Evolutionary conservation across 164 flowering plant species (phyloP).

Genomic region (Chimonanthus praecox): DNA sequence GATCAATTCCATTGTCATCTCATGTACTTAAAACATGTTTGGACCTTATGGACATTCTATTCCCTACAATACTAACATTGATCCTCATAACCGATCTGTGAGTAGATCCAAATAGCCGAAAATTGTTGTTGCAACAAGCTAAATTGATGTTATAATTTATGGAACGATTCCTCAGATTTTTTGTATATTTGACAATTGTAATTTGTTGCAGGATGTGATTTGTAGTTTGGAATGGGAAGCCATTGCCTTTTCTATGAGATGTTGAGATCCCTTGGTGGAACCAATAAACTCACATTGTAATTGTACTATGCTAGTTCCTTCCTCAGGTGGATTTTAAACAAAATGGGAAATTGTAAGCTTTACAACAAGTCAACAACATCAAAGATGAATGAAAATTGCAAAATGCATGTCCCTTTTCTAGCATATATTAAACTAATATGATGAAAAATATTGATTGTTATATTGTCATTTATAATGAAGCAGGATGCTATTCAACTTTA

Average conservation of each 20-base stretch:
- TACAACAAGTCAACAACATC: too few species aligned
- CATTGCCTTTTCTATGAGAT: conserved; percentile 50
- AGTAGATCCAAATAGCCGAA: conserved; percentile 17
- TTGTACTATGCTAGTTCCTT: too few species aligned
- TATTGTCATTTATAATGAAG: too few species aligned
- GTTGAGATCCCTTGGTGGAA: conserved; percentile 11
- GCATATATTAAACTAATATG: too few species aligned
- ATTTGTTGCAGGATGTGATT: conserved; percentile 54
- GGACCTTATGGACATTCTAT: too few species aligned
- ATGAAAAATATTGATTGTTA: too few species aligned
- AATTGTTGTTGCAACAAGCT: not conserved
- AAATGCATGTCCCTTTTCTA: too few species aligned
- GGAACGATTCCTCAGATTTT: not conserved
- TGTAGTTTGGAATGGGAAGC: conserved; percentile 97
- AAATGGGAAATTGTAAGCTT: too few species aligned
- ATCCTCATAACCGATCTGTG: conserved; percentile 76
- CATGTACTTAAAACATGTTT: too few species aligned
- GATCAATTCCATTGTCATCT: too few species aligned
- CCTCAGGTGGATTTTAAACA: not conserved
- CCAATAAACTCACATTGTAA: not conserved
- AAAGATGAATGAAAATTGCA: too few species aligned
- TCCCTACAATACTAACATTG: conserved; percentile 39
- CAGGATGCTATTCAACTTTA: too few species aligned
- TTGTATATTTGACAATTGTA: not conserved
- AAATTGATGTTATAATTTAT: not conserved